Base-by-base conservation (phyloP, 108 stramenopile species). In the Nitzschia sp. region DNA sequence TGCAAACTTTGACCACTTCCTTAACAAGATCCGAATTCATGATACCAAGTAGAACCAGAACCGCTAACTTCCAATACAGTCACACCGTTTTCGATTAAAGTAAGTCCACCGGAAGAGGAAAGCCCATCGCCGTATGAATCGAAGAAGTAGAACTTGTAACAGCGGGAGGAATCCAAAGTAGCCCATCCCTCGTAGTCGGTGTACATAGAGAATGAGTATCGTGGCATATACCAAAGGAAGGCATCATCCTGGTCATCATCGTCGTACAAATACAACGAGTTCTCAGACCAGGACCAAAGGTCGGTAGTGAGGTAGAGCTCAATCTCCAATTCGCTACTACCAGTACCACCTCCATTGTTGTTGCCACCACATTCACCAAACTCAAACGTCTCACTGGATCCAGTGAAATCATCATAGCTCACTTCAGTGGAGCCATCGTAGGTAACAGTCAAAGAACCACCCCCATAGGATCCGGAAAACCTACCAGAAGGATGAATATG, bases 61-160 rank as follows among this genome's bases (percentile, higher is more conserved):
- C n/a, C 12, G 2, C 15, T 40, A 40, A 58, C 38, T 40, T 58
- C 24, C 15, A 58, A 7, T 15, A 58, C 39, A 15, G 26, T 34
- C 2, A 17, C n/a, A 40, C 57, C 57, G 7, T 58, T 37, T 40
- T 39, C 34, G 14, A 26, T 37, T 34, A 58, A 8, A 39, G 57
- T 58, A n/a, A 58, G 12, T 1, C 57, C 57, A 26, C 57, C 57
- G 38, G 6, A 34, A 24, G 53, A 12, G 21, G 39, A n/a, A 2
- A 58, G 39, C 3, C 57, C 57, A 19, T 58, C 57, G 25, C 57
- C 57, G 2, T 20, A 58, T 37, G 15, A 11, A 41, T 58, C 57
- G 7, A 58, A 58, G 7, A 58, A 58, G 39, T 58, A 58, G 38
- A 58, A 58, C 57, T 58, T 12, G 57, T 58, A 58, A 39, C 57